Conservation (phyloP, 768 basidiomycete species). For the Mycena kentingensis region DNA sequence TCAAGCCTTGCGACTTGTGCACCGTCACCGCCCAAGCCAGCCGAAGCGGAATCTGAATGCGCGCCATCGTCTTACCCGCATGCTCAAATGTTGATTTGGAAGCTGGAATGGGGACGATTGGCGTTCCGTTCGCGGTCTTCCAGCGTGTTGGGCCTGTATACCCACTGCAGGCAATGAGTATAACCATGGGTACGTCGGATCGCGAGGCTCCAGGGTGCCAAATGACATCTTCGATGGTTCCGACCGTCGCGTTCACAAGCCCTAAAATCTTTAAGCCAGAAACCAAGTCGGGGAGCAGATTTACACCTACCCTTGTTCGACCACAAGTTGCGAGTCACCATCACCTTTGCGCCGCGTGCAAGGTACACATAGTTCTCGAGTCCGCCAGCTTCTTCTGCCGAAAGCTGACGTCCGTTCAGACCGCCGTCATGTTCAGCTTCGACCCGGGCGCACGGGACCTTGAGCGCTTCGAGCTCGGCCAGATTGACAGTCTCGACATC, state of each 20-base stretch:
- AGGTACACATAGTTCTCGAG: conserved; percentile 1
- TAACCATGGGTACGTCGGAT: conserved; percentile 19
- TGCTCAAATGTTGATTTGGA: conserved; percentile 17
- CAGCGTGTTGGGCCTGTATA: conserved; percentile 25
- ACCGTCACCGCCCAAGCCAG: conserved; percentile 76
- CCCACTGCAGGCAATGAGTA: conserved; percentile 18
- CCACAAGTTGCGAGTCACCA: conserved; percentile 16
- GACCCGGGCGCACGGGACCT: conserved; percentile 13
- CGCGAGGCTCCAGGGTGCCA: conserved; percentile 13
- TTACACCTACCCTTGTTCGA: conserved; percentile 5
- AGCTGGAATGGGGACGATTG: conserved; percentile 19
- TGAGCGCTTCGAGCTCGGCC: conserved; percentile 1
- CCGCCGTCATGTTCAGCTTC: conserved; percentile 15
- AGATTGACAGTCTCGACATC: conserved; percentile 11
- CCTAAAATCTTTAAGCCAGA: conserved; percentile 1
- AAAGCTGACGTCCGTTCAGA: not conserved
- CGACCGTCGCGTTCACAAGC: conserved; percentile 18
- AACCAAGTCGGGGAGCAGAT: not conserved
- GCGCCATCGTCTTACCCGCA: conserved; percentile 6
- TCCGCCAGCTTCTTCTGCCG: conserved; percentile 5
- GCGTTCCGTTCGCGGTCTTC: conserved; percentile 13
- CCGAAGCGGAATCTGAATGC: conserved; percentile 50
- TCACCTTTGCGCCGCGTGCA: conserved; percentile 9
- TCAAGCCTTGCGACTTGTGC: conserved; percentile 76
- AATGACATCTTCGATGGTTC: conserved; percentile 18